Evolutionary conservation across 768 basidiomycete genomes (phyloP).

Genomic region (Lenzites betulinus): DNA sequence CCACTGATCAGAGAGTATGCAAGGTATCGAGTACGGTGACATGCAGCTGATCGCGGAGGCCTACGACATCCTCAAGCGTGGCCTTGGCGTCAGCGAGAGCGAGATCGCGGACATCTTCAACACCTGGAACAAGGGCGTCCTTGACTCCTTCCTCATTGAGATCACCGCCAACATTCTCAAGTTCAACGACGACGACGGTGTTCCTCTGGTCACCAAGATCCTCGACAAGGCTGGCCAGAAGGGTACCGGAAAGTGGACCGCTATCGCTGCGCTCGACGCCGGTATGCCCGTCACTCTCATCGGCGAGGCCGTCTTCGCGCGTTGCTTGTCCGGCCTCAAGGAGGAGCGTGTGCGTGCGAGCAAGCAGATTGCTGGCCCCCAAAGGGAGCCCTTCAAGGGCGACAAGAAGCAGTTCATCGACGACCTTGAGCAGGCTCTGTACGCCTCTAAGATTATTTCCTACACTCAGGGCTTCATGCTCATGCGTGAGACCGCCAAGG

Average conservation of each 20-base stretch:
- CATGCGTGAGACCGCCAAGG: slow-evolving; percentile 97
- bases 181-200: slow-evolving; percentile 95
- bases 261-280: slow-evolving; percentile 92
- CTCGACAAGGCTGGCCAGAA: slow-evolving; percentile 97
- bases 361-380: slow-evolving; percentile 88
- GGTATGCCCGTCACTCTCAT: slow-evolving; percentile 95
- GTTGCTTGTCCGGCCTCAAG: slow-evolving; percentile 97
- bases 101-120: slow-evolving; percentile 96
- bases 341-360: slow-evolving; percentile 92
- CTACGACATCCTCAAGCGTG: slow-evolving; percentile 98
- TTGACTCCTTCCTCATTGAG: slow-evolving; percentile 99
- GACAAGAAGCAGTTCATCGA: slow-evolving; percentile 99
- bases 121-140: slow-evolving; percentile 97
- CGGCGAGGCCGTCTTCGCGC: slow-evolving; percentile 98
- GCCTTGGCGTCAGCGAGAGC: slow-evolving; percentile 79
- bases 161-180: slow-evolving; percentile 97
- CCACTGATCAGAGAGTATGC: slow-evolving; percentile 8
- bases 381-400: slow-evolving; percentile 91
- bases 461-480: slow-evolving; percentile 99
- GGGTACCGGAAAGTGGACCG: slow-evolving; percentile 99
- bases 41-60: slow-evolving; percentile 99
- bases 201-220: slow-evolving; percentile 90
- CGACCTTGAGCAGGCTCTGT: slow-evolving; percentile 98
- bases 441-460: slow-evolving; percentile 99
- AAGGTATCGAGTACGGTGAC: slow-evolving; percentile 99